Percentiles rank a stretch among this genome's conserved stretches.
Conservation (phyloP, 2,329 filamentous ascomycete genomes). For the Parascedosporium putredinis region DNA sequence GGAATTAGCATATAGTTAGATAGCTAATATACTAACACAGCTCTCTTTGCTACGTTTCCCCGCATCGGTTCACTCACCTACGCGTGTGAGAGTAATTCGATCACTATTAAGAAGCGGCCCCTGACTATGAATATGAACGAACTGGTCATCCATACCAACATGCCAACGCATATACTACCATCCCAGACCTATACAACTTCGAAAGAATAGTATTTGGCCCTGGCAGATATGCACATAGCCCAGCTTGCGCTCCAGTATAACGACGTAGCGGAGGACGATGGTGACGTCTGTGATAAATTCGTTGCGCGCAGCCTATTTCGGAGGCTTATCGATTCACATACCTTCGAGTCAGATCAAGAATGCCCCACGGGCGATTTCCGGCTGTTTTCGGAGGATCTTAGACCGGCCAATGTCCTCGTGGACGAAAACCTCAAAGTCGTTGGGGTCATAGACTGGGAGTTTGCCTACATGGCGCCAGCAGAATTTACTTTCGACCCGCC, state of each 20-base stretch:
- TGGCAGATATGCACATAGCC: constrained; percentile 25
- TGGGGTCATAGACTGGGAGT: constrained; percentile 31
- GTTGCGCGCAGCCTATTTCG: constrained; percentile 23
- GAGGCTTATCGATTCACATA: constrained; percentile 13
- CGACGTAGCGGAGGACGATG: constrained; percentile 21
- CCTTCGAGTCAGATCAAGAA: neutral
- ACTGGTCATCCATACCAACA: constrained; percentile 15
- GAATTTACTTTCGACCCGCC: constrained; percentile 25
- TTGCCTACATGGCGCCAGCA: constrained; percentile 22
- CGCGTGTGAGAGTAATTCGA: constrained; percentile 15
- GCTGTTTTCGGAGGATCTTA: constrained; percentile 23
- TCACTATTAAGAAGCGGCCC: constrained; percentile 20
- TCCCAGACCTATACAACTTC: constrained; percentile 18
- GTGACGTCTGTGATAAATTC: constrained; percentile 22
- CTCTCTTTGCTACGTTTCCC: constrained; percentile 22
- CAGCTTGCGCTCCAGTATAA: constrained; percentile 28
- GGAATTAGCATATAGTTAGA: constrained; percentile 24
- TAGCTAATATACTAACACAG: constrained; percentile 31
- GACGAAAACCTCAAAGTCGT: constrained; percentile 18
- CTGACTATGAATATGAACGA: constrained; percentile 30
- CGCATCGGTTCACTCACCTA: constrained; percentile 27
- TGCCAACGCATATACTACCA: constrained; percentile 16
- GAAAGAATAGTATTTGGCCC: constrained; percentile 21
- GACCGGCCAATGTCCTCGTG: constrained; percentile 22
- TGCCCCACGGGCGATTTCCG: constrained; percentile 11